phyloP scores from a whole-genome alignment of 441 rosid genomes.

The Euphorbia neoarborescens region DNA sequence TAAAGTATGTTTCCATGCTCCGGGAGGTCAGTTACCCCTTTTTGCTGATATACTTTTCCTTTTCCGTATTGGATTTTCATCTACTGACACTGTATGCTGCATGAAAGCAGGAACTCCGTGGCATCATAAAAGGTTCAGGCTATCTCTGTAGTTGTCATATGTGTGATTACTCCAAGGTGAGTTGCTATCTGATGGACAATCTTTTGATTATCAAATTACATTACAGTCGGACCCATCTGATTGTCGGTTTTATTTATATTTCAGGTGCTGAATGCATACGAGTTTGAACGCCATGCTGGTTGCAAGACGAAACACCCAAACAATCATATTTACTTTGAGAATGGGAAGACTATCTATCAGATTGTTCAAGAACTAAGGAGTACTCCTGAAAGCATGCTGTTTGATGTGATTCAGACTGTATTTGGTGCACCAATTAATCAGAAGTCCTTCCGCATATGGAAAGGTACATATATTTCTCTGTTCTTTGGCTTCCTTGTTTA shows the following conservation, averaged over 20 bases:
- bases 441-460: slow-evolving; percentile 60
- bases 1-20: slow-evolving; percentile 59
- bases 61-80: slow-evolving; percentile 15
- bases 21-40: slow-evolving; percentile 45
- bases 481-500: background rate
- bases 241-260: slow-evolving; percentile 10
- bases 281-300: slow-evolving; percentile 73
- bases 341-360: slow-evolving; percentile 73
- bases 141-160: slow-evolving; percentile 65
- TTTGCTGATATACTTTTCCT: background rate
- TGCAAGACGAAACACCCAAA: slow-evolving; percentile 82
- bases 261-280: slow-evolving; percentile 66
- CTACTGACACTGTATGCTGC: slow-evolving; percentile 19
- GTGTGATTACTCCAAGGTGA: slow-evolving; percentile 62
- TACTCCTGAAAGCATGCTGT: slow-evolving; percentile 55
- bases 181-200: background rate
- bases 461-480: slow-evolving; percentile 35
- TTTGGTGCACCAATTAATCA: slow-evolving; percentile 65
- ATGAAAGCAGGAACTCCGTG: slow-evolving; percentile 38
- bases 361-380: slow-evolving; percentile 67
- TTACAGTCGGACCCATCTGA: slow-evolving; percentile 7
- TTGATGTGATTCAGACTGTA: slow-evolving; percentile 55
- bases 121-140: slow-evolving; percentile 58
- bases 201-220: background rate
- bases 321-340: slow-evolving; percentile 69